Conservation (phyloP, 2,329 filamentous ascomycete species). For the Monosporascus sp. region DNA sequence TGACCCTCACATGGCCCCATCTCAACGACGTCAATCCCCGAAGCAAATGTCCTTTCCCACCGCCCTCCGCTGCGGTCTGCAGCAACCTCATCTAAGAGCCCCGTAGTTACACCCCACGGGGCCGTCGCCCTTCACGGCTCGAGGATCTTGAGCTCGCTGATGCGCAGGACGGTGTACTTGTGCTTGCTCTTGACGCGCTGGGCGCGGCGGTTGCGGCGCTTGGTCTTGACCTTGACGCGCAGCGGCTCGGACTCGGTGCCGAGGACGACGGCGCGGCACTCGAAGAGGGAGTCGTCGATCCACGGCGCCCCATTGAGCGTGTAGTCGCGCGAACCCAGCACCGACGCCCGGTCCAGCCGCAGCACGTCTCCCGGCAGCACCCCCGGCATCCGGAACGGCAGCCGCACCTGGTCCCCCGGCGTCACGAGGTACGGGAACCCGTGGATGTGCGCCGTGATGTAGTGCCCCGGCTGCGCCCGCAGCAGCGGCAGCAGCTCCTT, state of each 20-base stretch:
- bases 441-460: slow-evolving; percentile 76
- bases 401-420: slow-evolving; percentile 66
- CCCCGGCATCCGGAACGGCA: slow-evolving; percentile 74
- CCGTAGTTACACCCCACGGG: neutral
- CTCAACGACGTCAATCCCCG: neutral
- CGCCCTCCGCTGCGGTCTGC: neutral
- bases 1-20: neutral
- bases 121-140: slow-evolving; percentile 8
- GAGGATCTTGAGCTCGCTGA: slow-evolving; percentile 70
- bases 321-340: slow-evolving; percentile 82
- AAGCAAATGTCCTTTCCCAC: neutral
- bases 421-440: slow-evolving; percentile 75
- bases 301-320: slow-evolving; percentile 80
- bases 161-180: slow-evolving; percentile 76
- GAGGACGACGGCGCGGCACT: slow-evolving; percentile 78
- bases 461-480: slow-evolving; percentile 67
- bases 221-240: slow-evolving; percentile 74
- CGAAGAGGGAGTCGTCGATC: slow-evolving; percentile 77
- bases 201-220: slow-evolving; percentile 67
- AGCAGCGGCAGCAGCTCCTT: slow-evolving; percentile 62
- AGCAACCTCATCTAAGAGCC: neutral
- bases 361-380: slow-evolving; percentile 78
- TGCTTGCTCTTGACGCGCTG: slow-evolving; percentile 86
- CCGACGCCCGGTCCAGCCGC: slow-evolving; percentile 77
- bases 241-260: slow-evolving; percentile 79